phyloP scores from a whole-genome alignment of 179 eudicot genomes.

The Silene coronaria region DNA sequence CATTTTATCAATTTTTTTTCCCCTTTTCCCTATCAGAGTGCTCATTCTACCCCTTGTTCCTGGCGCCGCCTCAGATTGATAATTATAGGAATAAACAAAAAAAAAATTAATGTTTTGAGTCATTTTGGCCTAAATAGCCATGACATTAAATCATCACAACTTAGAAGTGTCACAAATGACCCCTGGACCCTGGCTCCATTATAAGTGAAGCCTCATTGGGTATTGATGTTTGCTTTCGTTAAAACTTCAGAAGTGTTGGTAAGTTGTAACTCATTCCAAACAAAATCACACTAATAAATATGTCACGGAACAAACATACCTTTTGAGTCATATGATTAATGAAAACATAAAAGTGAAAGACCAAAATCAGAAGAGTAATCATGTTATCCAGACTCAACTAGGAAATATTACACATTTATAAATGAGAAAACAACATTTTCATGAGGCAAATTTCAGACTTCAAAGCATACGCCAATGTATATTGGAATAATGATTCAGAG shows the following conservation, averaged over 20 bases:
- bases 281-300: not conserved
- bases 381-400: not conserved
- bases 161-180: not conserved
- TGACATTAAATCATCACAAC: conserved; percentile 6
- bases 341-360: not conserved
- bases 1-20: not conserved
- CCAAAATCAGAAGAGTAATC: not conserved
- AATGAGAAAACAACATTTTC: not conserved
- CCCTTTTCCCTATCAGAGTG: not conserved
- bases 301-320: not conserved
- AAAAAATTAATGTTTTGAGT: no score
- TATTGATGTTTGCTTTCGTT: not conserved
- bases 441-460: not conserved
- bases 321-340: conserved; percentile 3
- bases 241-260: not conserved
- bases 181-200: no score
- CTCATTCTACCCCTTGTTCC: not conserved
- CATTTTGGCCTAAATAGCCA: not conserved
- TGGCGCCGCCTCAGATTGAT: not conserved
- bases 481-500: not conserved
- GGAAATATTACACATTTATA: not conserved
- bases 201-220: not conserved
- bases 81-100: not conserved
- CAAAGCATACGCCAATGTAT: not conserved
- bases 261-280: not conserved